Evolutionary conservation across 2,329 filamentous ascomycete species (phyloP).

Genomic region (Aspergillus phoenicis): DNA sequence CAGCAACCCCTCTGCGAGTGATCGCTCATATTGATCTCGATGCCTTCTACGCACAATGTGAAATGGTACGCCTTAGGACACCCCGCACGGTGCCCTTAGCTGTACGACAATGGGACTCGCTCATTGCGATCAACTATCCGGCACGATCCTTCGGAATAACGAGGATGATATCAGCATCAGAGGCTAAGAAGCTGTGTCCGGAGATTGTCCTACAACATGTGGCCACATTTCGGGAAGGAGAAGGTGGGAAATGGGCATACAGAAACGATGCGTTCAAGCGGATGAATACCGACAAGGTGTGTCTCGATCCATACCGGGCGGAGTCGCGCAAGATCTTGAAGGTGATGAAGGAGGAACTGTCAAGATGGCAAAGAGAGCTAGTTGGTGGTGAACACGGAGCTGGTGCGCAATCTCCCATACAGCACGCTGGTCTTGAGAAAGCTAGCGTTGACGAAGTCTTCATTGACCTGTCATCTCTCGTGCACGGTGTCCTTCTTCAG

Average conservation of each 20-base stretch:
- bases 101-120: constrained; percentile 91
- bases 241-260: constrained; percentile 84
- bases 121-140: constrained; percentile 96
- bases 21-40: constrained; percentile 93
- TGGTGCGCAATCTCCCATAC: constrained; percentile 23
- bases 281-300: constrained; percentile 89
- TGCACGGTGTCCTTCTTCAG: constrained; percentile 73
- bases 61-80: constrained; percentile 81
- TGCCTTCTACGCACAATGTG: constrained; percentile 96
- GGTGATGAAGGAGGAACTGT: constrained; percentile 73
- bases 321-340: constrained; percentile 82
- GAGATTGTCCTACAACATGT: constrained; percentile 86
- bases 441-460: constrained; percentile 96
- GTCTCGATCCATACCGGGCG: constrained; percentile 84
- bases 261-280: constrained; percentile 75
- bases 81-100: constrained; percentile 78
- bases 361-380: constrained; percentile 42
- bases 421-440: constrained; percentile 73
- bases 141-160: constrained; percentile 78
- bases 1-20: constrained; percentile 77
- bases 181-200: constrained; percentile 86
- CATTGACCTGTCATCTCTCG: constrained; percentile 82
- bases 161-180: constrained; percentile 74
- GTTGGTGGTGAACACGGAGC: constrained; percentile 18
- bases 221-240: constrained; percentile 90